These are phyloP conservation scores for Pseudopyricularia cyperi DNA, from an alignment of 2,329 filamentous ascomycete species.

Conservation along the genomic window DNA sequence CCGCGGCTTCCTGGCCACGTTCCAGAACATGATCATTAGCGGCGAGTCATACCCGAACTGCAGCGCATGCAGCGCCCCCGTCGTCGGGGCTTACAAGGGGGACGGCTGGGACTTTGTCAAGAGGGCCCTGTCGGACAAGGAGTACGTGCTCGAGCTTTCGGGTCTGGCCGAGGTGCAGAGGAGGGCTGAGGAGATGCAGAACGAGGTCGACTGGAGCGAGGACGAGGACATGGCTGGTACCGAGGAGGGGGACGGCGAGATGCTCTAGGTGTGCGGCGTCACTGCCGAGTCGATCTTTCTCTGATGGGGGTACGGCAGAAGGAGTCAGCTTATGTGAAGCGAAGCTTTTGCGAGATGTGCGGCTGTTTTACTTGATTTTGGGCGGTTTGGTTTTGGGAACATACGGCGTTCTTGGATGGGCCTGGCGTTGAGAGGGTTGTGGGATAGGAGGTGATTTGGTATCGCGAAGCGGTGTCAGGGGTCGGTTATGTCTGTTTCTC, in stretches of 20 bases:
- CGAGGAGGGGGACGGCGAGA: conserved; percentile 41
- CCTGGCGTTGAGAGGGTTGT: not conserved
- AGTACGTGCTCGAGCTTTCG: conserved; percentile 67
- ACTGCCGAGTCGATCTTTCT: not conserved
- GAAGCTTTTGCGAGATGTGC: not conserved
- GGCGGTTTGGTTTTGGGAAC: not conserved
- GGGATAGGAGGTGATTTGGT: not conserved
- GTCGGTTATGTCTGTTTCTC: not conserved
- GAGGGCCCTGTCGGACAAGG: conserved; percentile 58
- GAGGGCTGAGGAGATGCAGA: conserved; percentile 36
- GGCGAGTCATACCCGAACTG: conserved; percentile 70
- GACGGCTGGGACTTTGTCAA: conserved; percentile 69
- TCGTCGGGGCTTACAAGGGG: conserved; percentile 52
- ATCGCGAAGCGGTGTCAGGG: not conserved
- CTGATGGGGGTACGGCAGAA: not conserved
- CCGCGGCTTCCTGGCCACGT: conserved; percentile 62
- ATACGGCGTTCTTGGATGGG: not conserved
- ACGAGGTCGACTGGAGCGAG: conserved; percentile 47
- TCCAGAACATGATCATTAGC: conserved; percentile 59
- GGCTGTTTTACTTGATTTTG: not conserved
- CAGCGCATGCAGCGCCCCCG: conserved; percentile 62
- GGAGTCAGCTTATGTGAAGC: not conserved
- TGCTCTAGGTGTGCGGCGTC: conserved; percentile 18
- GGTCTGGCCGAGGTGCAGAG: conserved; percentile 61
- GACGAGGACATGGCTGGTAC: conserved; percentile 35